A percentile compares a stretch with the other conserved stretches of the same genome.
Evolutionary conservation across 768 basidiomycete genomes (phyloP).

Genomic region (Favolaschia claudopus): DNA sequence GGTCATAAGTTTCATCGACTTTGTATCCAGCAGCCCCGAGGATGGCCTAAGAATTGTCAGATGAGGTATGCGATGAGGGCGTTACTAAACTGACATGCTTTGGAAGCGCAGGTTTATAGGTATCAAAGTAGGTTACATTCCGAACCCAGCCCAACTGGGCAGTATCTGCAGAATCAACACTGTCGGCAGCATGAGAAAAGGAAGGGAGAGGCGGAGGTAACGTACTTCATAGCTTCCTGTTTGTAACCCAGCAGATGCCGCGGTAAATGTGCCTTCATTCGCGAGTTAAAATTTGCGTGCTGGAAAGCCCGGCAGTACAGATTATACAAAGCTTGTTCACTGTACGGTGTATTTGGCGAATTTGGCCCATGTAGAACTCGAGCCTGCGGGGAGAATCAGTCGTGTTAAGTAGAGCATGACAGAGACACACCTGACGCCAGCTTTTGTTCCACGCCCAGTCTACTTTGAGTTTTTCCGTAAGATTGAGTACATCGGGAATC

Average conservation of each 20-base stretch:
- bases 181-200: no score
- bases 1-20: no score
- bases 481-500: background rate
- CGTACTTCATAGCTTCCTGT: constrained; percentile 2
- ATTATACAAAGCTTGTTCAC: background rate
- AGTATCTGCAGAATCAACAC: no score
- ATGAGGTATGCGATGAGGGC: no score
- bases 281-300: background rate
- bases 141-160: no score
- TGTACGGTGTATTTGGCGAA: background rate
- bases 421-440: no score
- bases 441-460: constrained; percentile 1
- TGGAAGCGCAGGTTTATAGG: no score
- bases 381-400: background rate
- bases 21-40: no score
- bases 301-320: background rate
- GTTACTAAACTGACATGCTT: no score
- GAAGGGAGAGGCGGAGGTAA: no score
- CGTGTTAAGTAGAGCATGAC: background rate
- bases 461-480: background rate
- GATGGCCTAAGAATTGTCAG: no score
- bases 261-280: background rate
- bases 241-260: background rate
- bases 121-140: no score
- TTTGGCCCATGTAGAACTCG: background rate